Base-by-base conservation (phyloP, 768 basidiomycete species). In the Panellus pusillus region DNA sequence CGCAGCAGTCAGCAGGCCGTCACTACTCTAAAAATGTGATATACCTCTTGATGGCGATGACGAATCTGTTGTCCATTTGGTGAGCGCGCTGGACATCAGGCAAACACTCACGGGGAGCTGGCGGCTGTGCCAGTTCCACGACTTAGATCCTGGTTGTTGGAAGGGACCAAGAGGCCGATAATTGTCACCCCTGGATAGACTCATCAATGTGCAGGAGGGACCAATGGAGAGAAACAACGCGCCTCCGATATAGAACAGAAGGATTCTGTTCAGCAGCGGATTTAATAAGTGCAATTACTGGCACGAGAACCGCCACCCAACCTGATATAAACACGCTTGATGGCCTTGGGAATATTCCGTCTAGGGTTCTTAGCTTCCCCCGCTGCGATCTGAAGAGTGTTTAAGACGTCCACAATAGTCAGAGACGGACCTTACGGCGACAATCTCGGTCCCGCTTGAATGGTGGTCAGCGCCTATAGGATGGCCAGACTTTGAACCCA, bases 351-450 rank as follows among this genome's bases (percentile, higher is more conserved):
- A 36, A 82, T 62, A 61, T 81, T 81, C 17, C 79, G 74, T 20
- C 90, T 76, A 6, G 93, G 93, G 70, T 95, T 95, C 70, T 89
- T 92, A 0, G 91, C 87, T 68, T 93, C 92, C n/a, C 87, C 91
- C 20, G 91, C 91, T 54, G 91, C 90, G 61, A 89, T 89, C 87
- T 89, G 61, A 40, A 35, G 31, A 42, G 44, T 32, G 18, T n/a
- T 28, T 32, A 50, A 31, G 61, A 44, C 17, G 29, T 31, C 19
- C 3, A 17, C 39, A 14, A 42, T 8, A 36, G 20, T 27, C 29
- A 17, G 27, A 17, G 40, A 14, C 14, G 38, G 39, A 50, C 55
- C 62, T 74, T 24, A 90, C 87, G 28, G 91, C 92, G 38, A 96
- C 93, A 65, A 96, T 93, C 69, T 98, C 95, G 7, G 93, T 94